Conservation (phyloP, 441 rosid species). For the Pelargonium citronellum region DNA sequence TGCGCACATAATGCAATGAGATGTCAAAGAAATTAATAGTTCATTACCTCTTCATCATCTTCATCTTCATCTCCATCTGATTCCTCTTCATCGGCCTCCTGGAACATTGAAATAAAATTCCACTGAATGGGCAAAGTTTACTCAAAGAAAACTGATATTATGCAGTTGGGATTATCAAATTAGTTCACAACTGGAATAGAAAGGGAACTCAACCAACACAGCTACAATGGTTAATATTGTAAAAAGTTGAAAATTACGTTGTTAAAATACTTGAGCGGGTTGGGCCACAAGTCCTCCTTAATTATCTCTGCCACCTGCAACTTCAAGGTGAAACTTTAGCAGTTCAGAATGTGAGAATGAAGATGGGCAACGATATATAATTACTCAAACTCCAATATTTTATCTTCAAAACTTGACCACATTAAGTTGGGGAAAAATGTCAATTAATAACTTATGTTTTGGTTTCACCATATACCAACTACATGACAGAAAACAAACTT, state of each 20-base stretch:
- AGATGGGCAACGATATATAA: background rate
- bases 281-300: conserved; percentile 36
- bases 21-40: background rate
- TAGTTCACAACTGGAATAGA: background rate
- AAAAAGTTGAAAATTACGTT: conserved; percentile 20
- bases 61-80: conserved; percentile 25
- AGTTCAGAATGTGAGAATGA: background rate
- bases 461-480: too few relatives aligned
- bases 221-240: background rate
- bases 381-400: background rate
- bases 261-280: conserved; percentile 33
- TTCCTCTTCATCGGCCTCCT: conserved; percentile 30
- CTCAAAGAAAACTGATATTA: background rate
- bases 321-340: conserved; percentile 5
- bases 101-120: conserved; percentile 6
- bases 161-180: background rate
- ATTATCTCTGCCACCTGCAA: conserved; percentile 35
- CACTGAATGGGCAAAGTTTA: too few relatives aligned
- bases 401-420: background rate
- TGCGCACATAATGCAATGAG: background rate
- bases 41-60: conserved; percentile 24
- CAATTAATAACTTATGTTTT: background rate
- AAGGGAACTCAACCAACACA: background rate
- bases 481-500: background rate
- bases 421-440: background rate